phyloP scores from a whole-genome alignment of 2,329 filamentous ascomycete species.

The Fusarium sp. region DNA sequence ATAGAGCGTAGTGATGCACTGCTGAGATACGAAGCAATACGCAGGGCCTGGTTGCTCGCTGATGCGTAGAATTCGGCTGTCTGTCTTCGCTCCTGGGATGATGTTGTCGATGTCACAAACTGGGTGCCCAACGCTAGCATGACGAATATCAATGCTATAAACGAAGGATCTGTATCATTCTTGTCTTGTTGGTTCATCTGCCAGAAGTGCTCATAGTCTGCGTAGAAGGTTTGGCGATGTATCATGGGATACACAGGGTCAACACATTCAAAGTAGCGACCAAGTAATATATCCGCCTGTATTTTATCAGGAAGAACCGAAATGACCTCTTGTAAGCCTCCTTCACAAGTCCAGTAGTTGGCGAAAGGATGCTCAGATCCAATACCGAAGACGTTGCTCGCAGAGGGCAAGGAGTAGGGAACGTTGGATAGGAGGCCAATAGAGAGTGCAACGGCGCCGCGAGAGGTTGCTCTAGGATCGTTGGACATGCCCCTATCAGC shows the following conservation, averaged over 20 bases:
- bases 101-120: slow-evolving; percentile 71
- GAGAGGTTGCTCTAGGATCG: slow-evolving; percentile 59
- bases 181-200: slow-evolving; percentile 69
- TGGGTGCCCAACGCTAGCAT: slow-evolving; percentile 84
- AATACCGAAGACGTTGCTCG: slow-evolving; percentile 84
- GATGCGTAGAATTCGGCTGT: slow-evolving; percentile 86
- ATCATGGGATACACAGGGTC: slow-evolving; percentile 87
- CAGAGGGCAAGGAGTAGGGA: slow-evolving; percentile 76
- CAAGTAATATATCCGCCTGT: slow-evolving; percentile 77
- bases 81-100: slow-evolving; percentile 73
- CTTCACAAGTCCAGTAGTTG: slow-evolving; percentile 87
- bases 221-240: slow-evolving; percentile 79
- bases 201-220: slow-evolving; percentile 85
- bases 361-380: slow-evolving; percentile 83
- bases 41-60: slow-evolving; percentile 80
- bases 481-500: slow-evolving; percentile 65
- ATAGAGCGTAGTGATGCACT: slow-evolving; percentile 78
- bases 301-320: slow-evolving; percentile 80
- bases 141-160: slow-evolving; percentile 79
- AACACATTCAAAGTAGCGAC: slow-evolving; percentile 75
- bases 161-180: slow-evolving; percentile 71
- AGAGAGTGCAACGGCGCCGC: slow-evolving; percentile 66
- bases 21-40: slow-evolving; percentile 81
- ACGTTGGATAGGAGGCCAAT: slow-evolving; percentile 77
- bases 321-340: slow-evolving; percentile 80